Conservation (phyloP, 371 early-diverging fungal genomes). For the Paramicrosporidium saccamoebae region DNA sequence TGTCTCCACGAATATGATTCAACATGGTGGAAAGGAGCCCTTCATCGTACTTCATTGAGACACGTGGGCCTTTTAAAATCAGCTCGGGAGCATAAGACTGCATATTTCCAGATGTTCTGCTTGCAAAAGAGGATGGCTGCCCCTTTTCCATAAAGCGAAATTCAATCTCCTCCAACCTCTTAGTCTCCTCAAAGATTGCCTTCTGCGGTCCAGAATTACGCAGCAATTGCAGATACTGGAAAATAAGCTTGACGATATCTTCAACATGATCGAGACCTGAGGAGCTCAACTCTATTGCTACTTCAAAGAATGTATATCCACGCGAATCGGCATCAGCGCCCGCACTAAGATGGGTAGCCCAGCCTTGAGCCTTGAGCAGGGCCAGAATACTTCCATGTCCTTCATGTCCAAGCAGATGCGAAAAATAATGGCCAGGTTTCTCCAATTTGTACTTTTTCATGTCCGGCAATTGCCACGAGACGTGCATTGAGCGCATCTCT, state of each 20-base stretch:
- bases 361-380: conserved; percentile 41
- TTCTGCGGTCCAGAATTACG: conserved; percentile 22
- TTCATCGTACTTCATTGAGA: conserved; percentile 19
- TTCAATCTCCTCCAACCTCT: conserved; percentile 19
- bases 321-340: conserved; percentile 9
- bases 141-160: conserved; percentile 53
- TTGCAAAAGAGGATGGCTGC: conserved; percentile 4
- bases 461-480: conserved; percentile 64
- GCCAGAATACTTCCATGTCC: conserved; percentile 45
- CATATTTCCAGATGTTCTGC: conserved; percentile 8
- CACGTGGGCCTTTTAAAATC: conserved; percentile 25
- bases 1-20: conserved; percentile 19
- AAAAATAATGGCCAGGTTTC: conserved; percentile 28
- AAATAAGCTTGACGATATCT: conserved; percentile 35
- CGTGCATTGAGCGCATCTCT: conserved; percentile 27
- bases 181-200: conserved; percentile 35
- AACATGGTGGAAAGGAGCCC: conserved; percentile 17
- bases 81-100: conserved; percentile 20
- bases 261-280: conserved; percentile 33
- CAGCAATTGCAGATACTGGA: conserved; percentile 56
- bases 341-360: conserved; percentile 42
- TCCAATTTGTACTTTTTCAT: conserved; percentile 3
- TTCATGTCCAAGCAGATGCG: conserved; percentile 43
- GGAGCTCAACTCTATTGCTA: conserved; percentile 42
- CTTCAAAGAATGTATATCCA: conserved; percentile 41